Conservation (phyloP, 805 yeast genomes). For the Candida maesae region DNA sequence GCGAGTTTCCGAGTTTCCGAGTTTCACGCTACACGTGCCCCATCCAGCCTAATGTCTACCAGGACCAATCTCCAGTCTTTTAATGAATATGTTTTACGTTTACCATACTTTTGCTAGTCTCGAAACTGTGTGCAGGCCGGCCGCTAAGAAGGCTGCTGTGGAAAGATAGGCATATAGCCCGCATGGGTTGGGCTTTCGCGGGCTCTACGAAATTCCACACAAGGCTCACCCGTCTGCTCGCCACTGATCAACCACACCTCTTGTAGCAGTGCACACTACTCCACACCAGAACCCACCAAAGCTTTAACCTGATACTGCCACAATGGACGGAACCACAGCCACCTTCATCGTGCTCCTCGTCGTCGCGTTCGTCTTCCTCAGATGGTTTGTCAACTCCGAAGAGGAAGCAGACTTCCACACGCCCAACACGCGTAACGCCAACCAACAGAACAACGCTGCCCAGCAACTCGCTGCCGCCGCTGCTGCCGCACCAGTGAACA, state of each 20-base stretch:
- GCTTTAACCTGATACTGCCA: neutral
- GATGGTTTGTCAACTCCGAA: conserved; percentile 65
- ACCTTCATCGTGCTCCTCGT: conserved; percentile 45
- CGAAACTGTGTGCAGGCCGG: no score
- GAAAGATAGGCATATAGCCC: no score
- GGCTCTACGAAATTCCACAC: neutral
- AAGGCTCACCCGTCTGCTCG: neutral
- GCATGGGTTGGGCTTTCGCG: no score
- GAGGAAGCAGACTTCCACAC: conserved; percentile 23
- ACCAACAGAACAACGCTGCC: conserved; percentile 3
- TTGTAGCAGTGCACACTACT: no score
- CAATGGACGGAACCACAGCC: conserved; percentile 51
- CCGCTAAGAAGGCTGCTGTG: no score
- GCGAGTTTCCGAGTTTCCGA: no score
- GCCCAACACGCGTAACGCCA: conserved; percentile 5
- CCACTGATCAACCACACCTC: neutral
- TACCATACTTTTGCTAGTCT: no score
- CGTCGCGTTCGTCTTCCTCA: conserved; percentile 53
- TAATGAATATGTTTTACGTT: no score
- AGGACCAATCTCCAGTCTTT: no score
- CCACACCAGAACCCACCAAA: neutral
- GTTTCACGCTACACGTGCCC: no score
- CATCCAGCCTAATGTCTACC: no score
- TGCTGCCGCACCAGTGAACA: conserved; percentile 1
- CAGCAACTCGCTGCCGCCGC: neutral